Percentiles rank a stretch among this genome's conserved stretches.
phyloP scores from a whole-genome alignment of 2,329 filamentous ascomycete genomes.

The Exophiala oligosperma region DNA sequence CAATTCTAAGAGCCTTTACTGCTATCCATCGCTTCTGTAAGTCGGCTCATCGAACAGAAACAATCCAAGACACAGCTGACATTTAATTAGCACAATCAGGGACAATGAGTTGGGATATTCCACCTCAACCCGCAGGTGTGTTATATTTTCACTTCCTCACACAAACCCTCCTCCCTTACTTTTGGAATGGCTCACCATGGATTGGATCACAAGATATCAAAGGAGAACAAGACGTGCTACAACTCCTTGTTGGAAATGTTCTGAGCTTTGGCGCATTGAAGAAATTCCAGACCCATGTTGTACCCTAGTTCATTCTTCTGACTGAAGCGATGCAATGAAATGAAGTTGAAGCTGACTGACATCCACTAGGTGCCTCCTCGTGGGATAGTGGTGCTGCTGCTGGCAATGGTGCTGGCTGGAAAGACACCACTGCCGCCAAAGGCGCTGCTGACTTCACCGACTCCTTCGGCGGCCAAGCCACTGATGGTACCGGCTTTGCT shows the following conservation, averaged over 20 bases:
- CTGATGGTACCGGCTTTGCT: conserved; percentile 6
- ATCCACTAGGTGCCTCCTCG: background rate
- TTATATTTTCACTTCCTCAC: background rate
- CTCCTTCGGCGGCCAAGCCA: conserved; percentile 1
- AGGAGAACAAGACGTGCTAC: conserved; percentile 5
- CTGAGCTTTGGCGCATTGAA: conserved; percentile 13
- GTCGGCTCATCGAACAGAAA: no score
- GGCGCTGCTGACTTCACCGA: background rate
- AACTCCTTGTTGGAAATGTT: conserved; percentile 10
- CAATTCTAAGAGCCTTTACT: no score
- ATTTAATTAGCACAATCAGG: background rate
- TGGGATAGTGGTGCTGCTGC: conserved; percentile 1
- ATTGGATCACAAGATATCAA: background rate
- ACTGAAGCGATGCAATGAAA: background rate
- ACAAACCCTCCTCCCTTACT: background rate
- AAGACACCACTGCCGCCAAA: background rate
- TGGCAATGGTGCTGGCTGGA: background rate
- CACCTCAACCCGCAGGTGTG: background rate
- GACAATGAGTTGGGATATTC: background rate
- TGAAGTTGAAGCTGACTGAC: conserved; percentile 1
- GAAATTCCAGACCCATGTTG: conserved; percentile 2
- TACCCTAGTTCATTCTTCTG: background rate
- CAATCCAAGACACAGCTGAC: no score
- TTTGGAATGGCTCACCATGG: background rate
- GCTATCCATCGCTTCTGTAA: no score